phyloP scores from a whole-genome alignment of 1,139 yeast genomes.

The Debaryomyces psychrophilus region DNA sequence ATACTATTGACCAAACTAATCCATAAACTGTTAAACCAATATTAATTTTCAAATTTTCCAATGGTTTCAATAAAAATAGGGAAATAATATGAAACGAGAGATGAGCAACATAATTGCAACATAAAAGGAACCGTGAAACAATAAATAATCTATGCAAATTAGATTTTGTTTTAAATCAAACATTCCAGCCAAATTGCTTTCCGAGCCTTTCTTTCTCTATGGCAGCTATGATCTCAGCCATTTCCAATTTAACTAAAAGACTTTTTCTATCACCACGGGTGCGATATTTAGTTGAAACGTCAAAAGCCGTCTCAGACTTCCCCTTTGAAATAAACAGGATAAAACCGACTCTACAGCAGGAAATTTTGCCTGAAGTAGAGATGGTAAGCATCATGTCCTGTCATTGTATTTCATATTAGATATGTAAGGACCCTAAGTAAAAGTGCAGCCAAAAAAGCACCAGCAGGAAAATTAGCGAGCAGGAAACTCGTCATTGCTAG shows the following conservation, averaged over 20 bases:
- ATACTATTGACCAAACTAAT: slow-evolving; percentile 26
- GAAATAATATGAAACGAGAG: slow-evolving; percentile 20
- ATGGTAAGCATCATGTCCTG: slow-evolving; percentile 17
- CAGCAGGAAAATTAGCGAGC: slow-evolving; percentile 20
- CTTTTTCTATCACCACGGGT: slow-evolving; percentile 33
- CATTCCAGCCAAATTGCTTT: slow-evolving; percentile 15
- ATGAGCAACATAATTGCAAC: slow-evolving; percentile 18
- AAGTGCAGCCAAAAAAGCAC: slow-evolving; percentile 20
- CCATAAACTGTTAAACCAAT: slow-evolving; percentile 14
- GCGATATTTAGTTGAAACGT: slow-evolving; percentile 46
- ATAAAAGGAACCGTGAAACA: slow-evolving; percentile 14
- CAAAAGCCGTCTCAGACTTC: slow-evolving; percentile 38
- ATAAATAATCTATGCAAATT: slow-evolving; percentile 14
- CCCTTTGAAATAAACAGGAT: slow-evolving; percentile 43
- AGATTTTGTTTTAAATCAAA: slow-evolving; percentile 24
- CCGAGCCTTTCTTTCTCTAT: slow-evolving; percentile 27
- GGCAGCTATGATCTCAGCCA: slow-evolving; percentile 38
- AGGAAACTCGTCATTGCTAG: slow-evolving; percentile 19
- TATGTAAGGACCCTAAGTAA: slow-evolving; percentile 17
- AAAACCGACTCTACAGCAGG: slow-evolving; percentile 34
- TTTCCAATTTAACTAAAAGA: slow-evolving; percentile 37
- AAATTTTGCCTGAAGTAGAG: not conserved
- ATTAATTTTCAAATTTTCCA: slow-evolving; percentile 18
- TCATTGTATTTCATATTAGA: slow-evolving; percentile 11
- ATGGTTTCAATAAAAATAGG: slow-evolving; percentile 17